Evolutionary conservation across 2,329 filamentous ascomycete genomes (phyloP), one percentile per base, ranked within the genome.

Genomic region (Hypoxylon sp.): DNA sequence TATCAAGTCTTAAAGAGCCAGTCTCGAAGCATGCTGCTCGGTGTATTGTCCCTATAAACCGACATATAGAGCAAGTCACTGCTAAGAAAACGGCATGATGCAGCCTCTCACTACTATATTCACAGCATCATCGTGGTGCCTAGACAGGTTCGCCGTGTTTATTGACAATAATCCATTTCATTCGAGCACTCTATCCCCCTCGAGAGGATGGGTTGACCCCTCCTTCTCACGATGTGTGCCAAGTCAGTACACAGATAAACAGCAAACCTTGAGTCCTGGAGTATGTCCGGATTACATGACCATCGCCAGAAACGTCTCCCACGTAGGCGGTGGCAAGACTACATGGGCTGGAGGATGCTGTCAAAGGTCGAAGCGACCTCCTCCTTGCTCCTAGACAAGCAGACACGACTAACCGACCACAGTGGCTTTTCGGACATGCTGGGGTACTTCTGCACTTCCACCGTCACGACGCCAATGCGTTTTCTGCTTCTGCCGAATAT

Each of bases 201-300:
- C 65, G 40, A 75, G 74, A 48, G 75, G 74, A n/a, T 77, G 74
- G 74, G 57, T 71, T 38, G 73, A 76, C 18, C 74, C 72, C 22
- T 75, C 70, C 0, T 77, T 76, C 57, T 72, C 72, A 20, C 48
- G 67, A 54, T 76, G 74, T 52, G 65, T 73, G 1, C 74, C 74
- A 4, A 67, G 64, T 1, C 71, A 76, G 45, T 75, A 75, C 59
- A 70, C 69, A 0, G 56, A 49, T 18, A 38, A 53, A 1, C 70
- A 68, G 49, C 72, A 74, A 12, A 75, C 71, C 7, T 73, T 76
- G 42, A 77, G 74, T 20, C 73, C 73, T 3, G 75, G 74, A 1
- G 64, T 77, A 3, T 77, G 75, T 38, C 75, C 74, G 1, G 33
- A 57, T 4, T 67, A 73, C 28, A 75, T 77, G 74, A 65, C 22